Evolutionary conservation across 1,284 basidiomycete species (phyloP).

Genomic region (Pseudozyma tsukubaensis): DNA sequence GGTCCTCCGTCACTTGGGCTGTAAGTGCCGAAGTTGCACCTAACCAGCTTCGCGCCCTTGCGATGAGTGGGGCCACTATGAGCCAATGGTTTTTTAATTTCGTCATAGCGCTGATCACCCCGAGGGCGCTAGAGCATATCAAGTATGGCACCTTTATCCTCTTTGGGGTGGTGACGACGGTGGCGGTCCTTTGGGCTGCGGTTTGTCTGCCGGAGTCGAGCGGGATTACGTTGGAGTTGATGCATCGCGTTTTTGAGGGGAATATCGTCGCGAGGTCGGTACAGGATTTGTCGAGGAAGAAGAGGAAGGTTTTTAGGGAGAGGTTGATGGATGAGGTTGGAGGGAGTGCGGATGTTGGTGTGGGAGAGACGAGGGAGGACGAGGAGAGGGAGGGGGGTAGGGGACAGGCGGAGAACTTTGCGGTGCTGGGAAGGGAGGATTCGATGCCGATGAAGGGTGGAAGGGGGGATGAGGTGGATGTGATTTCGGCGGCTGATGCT

Average conservation of each 20-base stretch:
- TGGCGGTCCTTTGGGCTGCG: conserved; percentile 60
- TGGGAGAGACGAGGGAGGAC: not conserved
- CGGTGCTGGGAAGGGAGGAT: conserved; percentile 19
- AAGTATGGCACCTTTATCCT: conserved; percentile 63
- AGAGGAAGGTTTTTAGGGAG: conserved; percentile 37
- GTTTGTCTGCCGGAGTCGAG: conserved; percentile 63
- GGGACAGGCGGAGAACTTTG: conserved; percentile 2
- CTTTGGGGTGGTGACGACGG: conserved; percentile 53
- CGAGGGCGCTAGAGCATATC: conserved; percentile 60
- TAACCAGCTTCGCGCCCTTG: conserved; percentile 65
- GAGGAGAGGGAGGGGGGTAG: not conserved
- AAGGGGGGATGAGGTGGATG: conserved; percentile 2
- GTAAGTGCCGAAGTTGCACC: conserved; percentile 65
- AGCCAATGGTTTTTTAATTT: conserved; percentile 63
- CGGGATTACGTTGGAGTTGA: conserved; percentile 63
- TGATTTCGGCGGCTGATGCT: conserved; percentile 21
- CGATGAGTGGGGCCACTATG: conserved; percentile 57
- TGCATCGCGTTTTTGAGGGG: conserved; percentile 59
- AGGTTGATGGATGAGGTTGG: conserved; percentile 39
- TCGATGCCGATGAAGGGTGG: conserved; percentile 20
- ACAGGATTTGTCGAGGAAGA: conserved; percentile 51
- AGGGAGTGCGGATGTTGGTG: conserved; percentile 31
- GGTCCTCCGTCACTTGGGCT: conserved; percentile 52
- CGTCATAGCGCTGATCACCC: conserved; percentile 63
- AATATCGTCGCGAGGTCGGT: conserved; percentile 58